Percentiles rank a stretch among this genome's conserved stretches.
Evolutionary conservation across 1,139 yeast genomes (phyloP).

Genomic region (Kodamaea suecica): DNA sequence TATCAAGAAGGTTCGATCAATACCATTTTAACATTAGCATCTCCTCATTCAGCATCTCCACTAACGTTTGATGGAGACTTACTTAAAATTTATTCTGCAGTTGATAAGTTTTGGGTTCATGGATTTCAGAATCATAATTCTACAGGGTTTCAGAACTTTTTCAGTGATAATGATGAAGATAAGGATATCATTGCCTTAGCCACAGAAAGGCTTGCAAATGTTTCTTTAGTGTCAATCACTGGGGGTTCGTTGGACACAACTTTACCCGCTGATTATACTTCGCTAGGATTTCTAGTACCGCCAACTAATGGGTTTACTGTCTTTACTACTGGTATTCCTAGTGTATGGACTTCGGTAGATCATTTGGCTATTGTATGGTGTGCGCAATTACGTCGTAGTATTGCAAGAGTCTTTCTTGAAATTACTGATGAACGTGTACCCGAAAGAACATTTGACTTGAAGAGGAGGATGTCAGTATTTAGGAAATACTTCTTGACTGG

Average conservation of each 20-base stretch:
- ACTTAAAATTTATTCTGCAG: slow-evolving; percentile 64
- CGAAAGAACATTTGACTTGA: slow-evolving; percentile 46
- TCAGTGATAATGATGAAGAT: slow-evolving; percentile 4
- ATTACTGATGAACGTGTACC: slow-evolving; percentile 49
- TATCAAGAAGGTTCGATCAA: slow-evolving; percentile 70
- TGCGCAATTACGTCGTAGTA: slow-evolving; percentile 67
- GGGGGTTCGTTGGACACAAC: slow-evolving; percentile 85
- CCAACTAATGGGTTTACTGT: slow-evolving; percentile 76
- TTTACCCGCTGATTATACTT: slow-evolving; percentile 91
- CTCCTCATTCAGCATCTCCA: slow-evolving; percentile 94
- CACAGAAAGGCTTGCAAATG: slow-evolving; percentile 38
- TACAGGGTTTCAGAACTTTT: slow-evolving; percentile 5
- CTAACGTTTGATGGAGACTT: slow-evolving; percentile 94
- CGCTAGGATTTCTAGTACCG: slow-evolving; percentile 71
- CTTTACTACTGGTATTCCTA: slow-evolving; percentile 81
- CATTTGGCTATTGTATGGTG: slow-evolving; percentile 98
- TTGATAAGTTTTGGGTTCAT: slow-evolving; percentile 78
- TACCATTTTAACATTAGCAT: slow-evolving; percentile 80
- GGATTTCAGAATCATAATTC: slow-evolving; percentile 37
- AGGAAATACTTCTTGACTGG: slow-evolving; percentile 55
- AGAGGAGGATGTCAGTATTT: slow-evolving; percentile 57
- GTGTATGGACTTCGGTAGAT: slow-evolving; percentile 93
- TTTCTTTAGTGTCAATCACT: slow-evolving; percentile 72
- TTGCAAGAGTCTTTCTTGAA: slow-evolving; percentile 60
- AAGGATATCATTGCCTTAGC: slow-evolving; percentile 31